These are phyloP conservation scores for Nannizzia gypsea DNA, from an alignment of 2,329 filamentous ascomycete genomes.

Conservation along the genomic window DNA sequence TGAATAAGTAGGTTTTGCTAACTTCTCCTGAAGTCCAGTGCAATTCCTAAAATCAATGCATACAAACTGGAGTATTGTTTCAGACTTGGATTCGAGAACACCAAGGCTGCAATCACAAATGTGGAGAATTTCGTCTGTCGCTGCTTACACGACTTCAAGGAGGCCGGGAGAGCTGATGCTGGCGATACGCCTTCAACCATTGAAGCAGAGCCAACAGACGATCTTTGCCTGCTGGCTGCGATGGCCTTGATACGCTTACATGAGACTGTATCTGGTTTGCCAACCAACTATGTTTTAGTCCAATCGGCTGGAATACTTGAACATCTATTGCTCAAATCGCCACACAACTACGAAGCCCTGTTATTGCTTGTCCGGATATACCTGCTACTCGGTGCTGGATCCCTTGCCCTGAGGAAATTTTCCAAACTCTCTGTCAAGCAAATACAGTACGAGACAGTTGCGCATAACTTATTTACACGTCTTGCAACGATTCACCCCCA, in stretches of 20 bases:
- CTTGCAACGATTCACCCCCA: constrained; percentile 38
- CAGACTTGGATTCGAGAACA: constrained; percentile 23
- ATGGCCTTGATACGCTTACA: constrained; percentile 30
- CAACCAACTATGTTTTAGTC: constrained; percentile 22
- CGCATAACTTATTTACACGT: constrained; percentile 37
- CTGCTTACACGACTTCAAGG: constrained; percentile 28
- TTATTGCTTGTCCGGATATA: constrained; percentile 36
- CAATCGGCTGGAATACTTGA: constrained; percentile 29
- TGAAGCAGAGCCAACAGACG: constrained; percentile 35
- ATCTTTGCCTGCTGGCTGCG: constrained; percentile 33
- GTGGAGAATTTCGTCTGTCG: constrained; percentile 29
- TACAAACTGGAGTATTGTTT: constrained; percentile 36
- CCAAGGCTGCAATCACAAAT: constrained; percentile 17
- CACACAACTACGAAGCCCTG: constrained; percentile 37
- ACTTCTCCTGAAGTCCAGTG: constrained; percentile 5
- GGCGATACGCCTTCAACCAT: constrained; percentile 24
- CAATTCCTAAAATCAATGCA: constrained; percentile 30
- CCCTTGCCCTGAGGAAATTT: constrained; percentile 36
- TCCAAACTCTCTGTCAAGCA: constrained; percentile 38
- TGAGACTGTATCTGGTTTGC: constrained; percentile 14
- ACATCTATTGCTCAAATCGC: constrained; percentile 30
- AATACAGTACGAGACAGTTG: constrained; percentile 38
- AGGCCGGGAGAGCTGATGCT: constrained; percentile 16
- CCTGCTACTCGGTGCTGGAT: constrained; percentile 34
- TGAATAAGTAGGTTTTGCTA: neutral